Evolutionary conservation across 345 rosid genomes (phyloP).

Genomic region (Eutrema japonicum): DNA sequence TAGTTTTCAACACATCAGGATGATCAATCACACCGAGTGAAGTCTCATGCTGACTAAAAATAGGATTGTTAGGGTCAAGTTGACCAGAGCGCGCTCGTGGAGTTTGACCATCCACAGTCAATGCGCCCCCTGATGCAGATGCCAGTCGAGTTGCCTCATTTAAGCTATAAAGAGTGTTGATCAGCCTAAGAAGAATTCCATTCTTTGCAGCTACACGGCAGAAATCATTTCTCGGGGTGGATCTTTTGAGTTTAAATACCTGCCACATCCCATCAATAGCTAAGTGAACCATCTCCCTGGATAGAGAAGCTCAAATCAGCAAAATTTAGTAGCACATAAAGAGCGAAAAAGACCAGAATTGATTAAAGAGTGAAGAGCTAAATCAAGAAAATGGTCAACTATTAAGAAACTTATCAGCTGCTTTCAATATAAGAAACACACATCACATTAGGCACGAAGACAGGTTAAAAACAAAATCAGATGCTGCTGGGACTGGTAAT

Average conservation of each 20-base stretch:
- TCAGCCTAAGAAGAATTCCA: constrained; percentile 82
- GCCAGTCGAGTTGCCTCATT: constrained; percentile 93
- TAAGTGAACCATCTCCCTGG: constrained; percentile 99
- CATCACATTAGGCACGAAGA: not conserved
- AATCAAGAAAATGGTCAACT: constrained; percentile 23
- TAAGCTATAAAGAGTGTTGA: constrained; percentile 94
- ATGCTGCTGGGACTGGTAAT: not conserved
- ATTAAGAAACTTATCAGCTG: not conserved
- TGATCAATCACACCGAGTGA: constrained; percentile 55
- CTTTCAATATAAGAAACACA: constrained; percentile 9
- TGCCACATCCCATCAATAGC: constrained; percentile 99
- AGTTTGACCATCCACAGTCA: constrained; percentile 58
- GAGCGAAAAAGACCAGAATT: not conserved
- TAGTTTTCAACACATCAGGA: constrained; percentile 58
- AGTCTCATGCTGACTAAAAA: constrained; percentile 59
- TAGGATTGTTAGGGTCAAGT: constrained; percentile 63
- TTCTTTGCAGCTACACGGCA: constrained; percentile 95
- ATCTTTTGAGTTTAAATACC: constrained; percentile 93
- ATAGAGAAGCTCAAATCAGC: constrained; percentile 47
- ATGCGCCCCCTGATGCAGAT: constrained; percentile 64
- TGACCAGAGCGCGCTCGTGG: constrained; percentile 78
- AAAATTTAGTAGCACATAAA: constrained; percentile 10
- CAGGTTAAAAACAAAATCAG: not conserved
- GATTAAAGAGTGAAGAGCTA: constrained; percentile 5
- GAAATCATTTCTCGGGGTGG: constrained; percentile 93